These are phyloP conservation scores for Calonectria fujianensis DNA, from an alignment of 2,329 filamentous ascomycete species.

Conservation along the genomic window DNA sequence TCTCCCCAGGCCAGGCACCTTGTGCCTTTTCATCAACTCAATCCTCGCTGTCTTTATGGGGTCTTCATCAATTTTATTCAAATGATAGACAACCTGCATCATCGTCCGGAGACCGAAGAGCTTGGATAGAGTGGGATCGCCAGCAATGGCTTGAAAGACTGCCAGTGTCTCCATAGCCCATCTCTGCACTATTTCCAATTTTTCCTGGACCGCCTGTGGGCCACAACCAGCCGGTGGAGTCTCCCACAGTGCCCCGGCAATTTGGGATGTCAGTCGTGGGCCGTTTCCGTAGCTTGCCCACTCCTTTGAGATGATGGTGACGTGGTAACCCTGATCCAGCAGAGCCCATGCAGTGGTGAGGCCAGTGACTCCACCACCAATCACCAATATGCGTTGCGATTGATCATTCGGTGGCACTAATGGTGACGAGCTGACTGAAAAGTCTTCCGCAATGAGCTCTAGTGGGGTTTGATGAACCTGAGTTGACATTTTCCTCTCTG, in stretches of 20 bases:
- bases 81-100: conserved; percentile 17
- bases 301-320: conserved; percentile 26
- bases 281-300: conserved; percentile 14
- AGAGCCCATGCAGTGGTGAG: conserved; percentile 32
- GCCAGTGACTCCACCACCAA: conserved; percentile 26
- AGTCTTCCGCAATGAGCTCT: neutral
- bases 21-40: conserved; percentile 13
- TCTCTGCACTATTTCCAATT: conserved; percentile 1
- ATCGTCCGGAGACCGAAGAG: conserved; percentile 18
- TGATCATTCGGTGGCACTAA: neutral
- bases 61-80: conserved; percentile 28
- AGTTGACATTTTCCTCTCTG: too few relatives aligned
- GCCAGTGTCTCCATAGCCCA: conserved; percentile 29
- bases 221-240: conserved; percentile 29
- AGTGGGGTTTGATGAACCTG: too few relatives aligned
- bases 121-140: neutral
- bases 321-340: conserved; percentile 25
- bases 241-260: conserved; percentile 34
- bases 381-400: conserved; percentile 9
- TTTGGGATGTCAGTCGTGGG: conserved; percentile 24
- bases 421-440: neutral
- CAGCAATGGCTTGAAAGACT: conserved; percentile 8
- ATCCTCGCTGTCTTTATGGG: conserved; percentile 18
- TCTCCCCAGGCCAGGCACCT: conserved; percentile 1
- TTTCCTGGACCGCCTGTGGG: conserved; percentile 15